Percentiles rank a stretch among this genome's conserved stretches.
These are phyloP conservation scores for Lolium rigidum DNA, from an alignment of 176 grass and related monocot genomes.

Conservation along the genomic window DNA sequence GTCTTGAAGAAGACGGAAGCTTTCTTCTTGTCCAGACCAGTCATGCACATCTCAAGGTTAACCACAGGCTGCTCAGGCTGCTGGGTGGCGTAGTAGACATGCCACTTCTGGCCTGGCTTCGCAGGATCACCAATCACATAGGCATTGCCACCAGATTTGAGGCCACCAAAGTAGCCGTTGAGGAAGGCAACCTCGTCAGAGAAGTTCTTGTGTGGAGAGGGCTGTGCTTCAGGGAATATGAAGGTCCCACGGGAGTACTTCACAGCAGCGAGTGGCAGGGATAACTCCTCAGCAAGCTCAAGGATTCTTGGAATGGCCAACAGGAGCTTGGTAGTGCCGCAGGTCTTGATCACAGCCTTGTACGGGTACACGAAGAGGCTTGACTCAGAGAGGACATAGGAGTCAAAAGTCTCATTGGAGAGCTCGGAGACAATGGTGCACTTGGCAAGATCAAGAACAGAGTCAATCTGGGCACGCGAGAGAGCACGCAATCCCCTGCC, in stretches of 20 bases:
- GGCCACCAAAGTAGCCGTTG: conserved; percentile 55
- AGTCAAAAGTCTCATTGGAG: conserved; percentile 57
- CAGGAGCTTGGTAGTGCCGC: conserved; percentile 64
- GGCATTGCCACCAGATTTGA: conserved; percentile 70
- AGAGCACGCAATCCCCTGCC: conserved; percentile 58
- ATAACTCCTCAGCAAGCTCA: conserved; percentile 77
- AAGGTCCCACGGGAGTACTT: conserved; percentile 81
- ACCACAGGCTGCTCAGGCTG: conserved; percentile 66
- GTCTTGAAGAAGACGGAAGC: conserved; percentile 80
- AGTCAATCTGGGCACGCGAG: conserved; percentile 58
- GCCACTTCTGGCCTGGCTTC: conserved; percentile 67
- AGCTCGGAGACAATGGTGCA: conserved; percentile 67
- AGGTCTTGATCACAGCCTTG: conserved; percentile 73
- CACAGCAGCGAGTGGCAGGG: conserved; percentile 63
- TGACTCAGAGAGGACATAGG: conserved; percentile 67
- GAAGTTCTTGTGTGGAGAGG: conserved; percentile 76
- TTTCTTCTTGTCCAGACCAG: conserved; percentile 62
- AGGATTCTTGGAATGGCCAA: conserved; percentile 65
- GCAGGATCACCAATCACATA: conserved; percentile 76
- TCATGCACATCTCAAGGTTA: conserved; percentile 90
- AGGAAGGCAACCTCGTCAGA: conserved; percentile 68
- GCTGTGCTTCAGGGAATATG: conserved; percentile 73
- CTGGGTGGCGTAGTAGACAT: conserved; percentile 70
- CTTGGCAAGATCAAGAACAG: conserved; percentile 58
- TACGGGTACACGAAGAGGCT: conserved; percentile 67